Conservation (phyloP, 2,329 filamentous ascomycete species). For the Microsporum ferrugineum region DNA sequence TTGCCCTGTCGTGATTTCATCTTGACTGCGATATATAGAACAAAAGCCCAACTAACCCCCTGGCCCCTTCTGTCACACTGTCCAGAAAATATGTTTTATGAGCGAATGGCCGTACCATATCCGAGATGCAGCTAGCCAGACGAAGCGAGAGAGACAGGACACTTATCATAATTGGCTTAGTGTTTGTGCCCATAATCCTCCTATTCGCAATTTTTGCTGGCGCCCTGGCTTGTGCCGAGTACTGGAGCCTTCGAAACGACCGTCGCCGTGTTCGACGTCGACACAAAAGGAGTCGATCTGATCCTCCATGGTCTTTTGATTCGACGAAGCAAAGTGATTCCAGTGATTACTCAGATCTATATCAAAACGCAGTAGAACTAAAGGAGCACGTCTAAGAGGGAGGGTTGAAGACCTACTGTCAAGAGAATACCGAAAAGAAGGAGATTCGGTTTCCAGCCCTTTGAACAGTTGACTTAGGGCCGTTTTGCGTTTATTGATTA, state of each 20-base stretch:
- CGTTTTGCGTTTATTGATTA: background rate
- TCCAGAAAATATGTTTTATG: background rate
- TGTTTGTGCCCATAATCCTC: slow-evolving; percentile 39
- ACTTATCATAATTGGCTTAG: slow-evolving; percentile 33
- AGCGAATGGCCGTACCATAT: background rate
- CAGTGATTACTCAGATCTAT: slow-evolving; percentile 21
- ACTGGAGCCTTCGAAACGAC: slow-evolving; percentile 20
- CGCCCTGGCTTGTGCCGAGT: slow-evolving; percentile 30
- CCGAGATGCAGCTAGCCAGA: slow-evolving; percentile 4
- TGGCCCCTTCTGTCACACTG: background rate
- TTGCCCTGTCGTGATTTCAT: background rate
- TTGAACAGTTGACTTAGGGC: background rate
- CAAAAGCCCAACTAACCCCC: background rate
- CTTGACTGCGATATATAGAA: background rate
- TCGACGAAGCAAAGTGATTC: slow-evolving; percentile 24
- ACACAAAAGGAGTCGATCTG: slow-evolving; percentile 23
- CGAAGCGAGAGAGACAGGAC: slow-evolving; percentile 13
- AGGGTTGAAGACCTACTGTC: background rate
- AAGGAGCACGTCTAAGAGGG: slow-evolving; percentile 13
- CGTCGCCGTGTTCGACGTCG: slow-evolving; percentile 19
- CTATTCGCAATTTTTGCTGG: slow-evolving; percentile 30
- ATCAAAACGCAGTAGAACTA: slow-evolving; percentile 17
- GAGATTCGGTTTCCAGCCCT: background rate
- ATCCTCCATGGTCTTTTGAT: slow-evolving; percentile 20
- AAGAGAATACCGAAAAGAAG: background rate